Conservation (phyloP, 768 basidiomycete genomes). For the Amyloporia xantha region DNA sequence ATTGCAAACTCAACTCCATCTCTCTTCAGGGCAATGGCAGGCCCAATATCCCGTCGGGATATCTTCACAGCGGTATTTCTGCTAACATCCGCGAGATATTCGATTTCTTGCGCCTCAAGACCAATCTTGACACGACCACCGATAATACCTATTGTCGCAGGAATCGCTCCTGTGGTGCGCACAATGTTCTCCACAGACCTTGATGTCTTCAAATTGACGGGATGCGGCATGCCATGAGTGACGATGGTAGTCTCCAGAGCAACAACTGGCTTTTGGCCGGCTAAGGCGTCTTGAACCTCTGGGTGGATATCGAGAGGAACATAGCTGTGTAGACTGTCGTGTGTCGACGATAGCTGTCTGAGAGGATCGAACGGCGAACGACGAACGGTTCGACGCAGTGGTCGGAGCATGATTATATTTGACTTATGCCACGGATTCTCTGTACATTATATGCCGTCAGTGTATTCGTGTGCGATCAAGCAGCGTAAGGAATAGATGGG, state of each 20-base stretch:
- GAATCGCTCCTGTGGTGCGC: conserved; percentile 67
- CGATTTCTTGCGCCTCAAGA: conserved; percentile 55
- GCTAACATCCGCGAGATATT: conserved; percentile 52
- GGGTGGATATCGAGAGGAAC: conserved; percentile 61
- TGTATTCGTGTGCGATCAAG: no score
- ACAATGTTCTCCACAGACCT: conserved; percentile 68
- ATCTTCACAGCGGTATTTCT: conserved; percentile 49
- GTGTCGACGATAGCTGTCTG: conserved; percentile 16
- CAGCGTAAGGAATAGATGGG: no score
- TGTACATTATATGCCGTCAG: no score
- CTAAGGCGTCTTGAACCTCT: conserved; percentile 79
- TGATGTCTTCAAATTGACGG: conserved; percentile 67
- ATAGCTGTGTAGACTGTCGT: conserved; percentile 16
- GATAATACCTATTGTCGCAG: conserved; percentile 87
- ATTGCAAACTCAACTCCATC: conserved; percentile 49
- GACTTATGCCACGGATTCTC: no score
- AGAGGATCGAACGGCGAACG: no score
- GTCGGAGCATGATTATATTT: no score
- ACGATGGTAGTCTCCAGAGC: conserved; percentile 91
- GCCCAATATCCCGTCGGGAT: conserved; percentile 74
- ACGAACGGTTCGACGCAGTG: no score
- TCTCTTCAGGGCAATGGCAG: conserved; percentile 57
- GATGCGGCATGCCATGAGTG: conserved; percentile 88
- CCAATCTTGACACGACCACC: conserved; percentile 85
- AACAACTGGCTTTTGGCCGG: conserved; percentile 60